Conservation (phyloP, 371 early-diverging fungal genomes). For the Mucor plumbeus region DNA sequence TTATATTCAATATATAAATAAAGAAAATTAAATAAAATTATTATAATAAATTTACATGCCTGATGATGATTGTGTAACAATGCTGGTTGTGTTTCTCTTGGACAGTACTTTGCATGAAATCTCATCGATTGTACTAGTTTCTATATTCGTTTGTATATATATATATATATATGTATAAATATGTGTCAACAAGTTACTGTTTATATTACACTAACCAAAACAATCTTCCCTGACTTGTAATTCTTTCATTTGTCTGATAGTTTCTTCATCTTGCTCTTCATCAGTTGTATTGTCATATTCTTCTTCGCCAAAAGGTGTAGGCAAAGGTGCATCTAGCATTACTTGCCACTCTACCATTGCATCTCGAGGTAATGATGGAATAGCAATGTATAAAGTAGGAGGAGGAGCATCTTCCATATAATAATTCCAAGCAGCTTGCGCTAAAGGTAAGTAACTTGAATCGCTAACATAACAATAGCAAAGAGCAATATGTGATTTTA, state of each 20-base stretch:
- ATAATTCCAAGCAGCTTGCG: conserved; percentile 41
- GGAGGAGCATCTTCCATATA: conserved; percentile 24
- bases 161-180: background rate
- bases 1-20: background rate
- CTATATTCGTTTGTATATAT: background rate
- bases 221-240: conserved; percentile 11
- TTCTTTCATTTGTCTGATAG: background rate
- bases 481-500: conserved; percentile 37
- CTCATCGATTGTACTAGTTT: background rate
- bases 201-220: conserved; percentile 19
- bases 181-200: too few relatives aligned
- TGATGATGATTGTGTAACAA: conserved; percentile 15
- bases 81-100: conserved; percentile 6
- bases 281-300: conserved; percentile 43
- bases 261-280: conserved; percentile 33
- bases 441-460: conserved; percentile 36
- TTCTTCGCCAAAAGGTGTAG: conserved; percentile 18
- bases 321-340: conserved; percentile 32
- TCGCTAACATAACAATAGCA: conserved; percentile 56
- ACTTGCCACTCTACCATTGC: conserved; percentile 72
- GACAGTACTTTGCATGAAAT: background rate
- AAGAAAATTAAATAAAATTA: background rate
- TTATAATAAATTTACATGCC: background rate
- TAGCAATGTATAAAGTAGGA: conserved; percentile 55
- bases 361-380: conserved; percentile 63